Conservation (phyloP, 164 flowering plant genomes). For the Vitis amurensis region DNA sequence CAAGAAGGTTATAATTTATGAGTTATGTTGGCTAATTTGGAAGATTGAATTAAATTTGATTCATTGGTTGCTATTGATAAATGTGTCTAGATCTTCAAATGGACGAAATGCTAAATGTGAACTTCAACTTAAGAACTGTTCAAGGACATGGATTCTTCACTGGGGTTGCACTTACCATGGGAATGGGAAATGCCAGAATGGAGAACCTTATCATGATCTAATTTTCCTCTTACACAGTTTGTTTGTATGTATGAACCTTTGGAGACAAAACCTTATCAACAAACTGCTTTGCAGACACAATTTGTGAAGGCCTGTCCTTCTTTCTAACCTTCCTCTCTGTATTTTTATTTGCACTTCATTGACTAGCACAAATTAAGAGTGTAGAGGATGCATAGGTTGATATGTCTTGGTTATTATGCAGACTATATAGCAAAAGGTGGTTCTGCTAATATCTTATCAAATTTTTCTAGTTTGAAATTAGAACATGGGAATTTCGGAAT, state of each 20-base stretch:
- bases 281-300: constrained; percentile 42
- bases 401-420: neutral
- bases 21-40: too few relatives aligned
- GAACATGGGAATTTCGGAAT: constrained; percentile 39
- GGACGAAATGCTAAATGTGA: constrained; percentile 28
- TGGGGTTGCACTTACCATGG: constrained; percentile 46
- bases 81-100: constrained; percentile 31
- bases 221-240: constrained; percentile 20
- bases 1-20: too few relatives aligned
- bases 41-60: neutral
- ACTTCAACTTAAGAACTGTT: constrained; percentile 38
- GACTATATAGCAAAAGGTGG: too few relatives aligned
- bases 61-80: constrained; percentile 21
- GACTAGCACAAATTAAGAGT: too few relatives aligned
- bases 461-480: constrained; percentile 33
- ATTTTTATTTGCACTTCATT: neutral
- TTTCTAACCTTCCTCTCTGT: neutral
- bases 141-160: constrained; percentile 37
- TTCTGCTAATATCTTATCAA: neutral
- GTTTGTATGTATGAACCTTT: constrained; percentile 28
- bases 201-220: neutral
- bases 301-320: constrained; percentile 31
- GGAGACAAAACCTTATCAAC: constrained; percentile 30
- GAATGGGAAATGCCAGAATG: constrained; percentile 25
- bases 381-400: constrained; percentile 16